Evolutionary conservation across 805 yeast species (phyloP), one percentile per base, ranked within the genome.

Genomic region (Kazachstania africana): DNA sequence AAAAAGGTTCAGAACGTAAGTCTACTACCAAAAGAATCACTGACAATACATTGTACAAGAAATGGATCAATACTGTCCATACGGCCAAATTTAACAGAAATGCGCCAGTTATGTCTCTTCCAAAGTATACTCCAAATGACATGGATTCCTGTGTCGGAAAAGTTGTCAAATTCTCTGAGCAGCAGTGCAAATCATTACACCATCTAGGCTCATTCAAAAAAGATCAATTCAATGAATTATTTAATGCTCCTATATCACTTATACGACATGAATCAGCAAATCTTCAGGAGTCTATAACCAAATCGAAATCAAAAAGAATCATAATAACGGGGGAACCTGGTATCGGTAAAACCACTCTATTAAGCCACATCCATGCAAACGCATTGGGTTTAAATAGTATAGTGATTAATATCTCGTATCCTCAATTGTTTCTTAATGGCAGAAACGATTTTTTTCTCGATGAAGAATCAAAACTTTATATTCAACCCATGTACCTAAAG

Each of bases 401-500:
- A 28, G 57, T 82, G 4, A 45, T 85, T 28, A 82, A 80, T 30
- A 54, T 84, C 12, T 72, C 84, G 18, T 60, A 72, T 38, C 75
- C 84, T 1, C 69, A 65, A 24, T 56, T 61, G 19, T 62, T 82
- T 15, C 61, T 74, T n/a, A 73, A 80, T 42, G 96, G 95, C 32
- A 61, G 80, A 16, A 66, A 63, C 33, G 93, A 81, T 53, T 81
- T 74, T 47, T 63, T 68, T 37, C 68, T 54, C 39, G 78, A 76
- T 53, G 55, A 60, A 17, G 57, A 58, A 26, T 48, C 68, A 18
- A 53, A 58, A 15, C 43, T 62, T 26, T 79, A 75, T 53, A 78
- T 72, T 30, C 95, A 85, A 57, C 94, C 88, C 36, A 78, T 79
- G 88, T 70, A 64, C 48, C 59, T 79, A 31, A 72, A 73, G 47